Percentiles rank a stretch among this genome's conserved stretches.
Conservation (phyloP, 2,329 filamentous ascomycete species). For the Pseudopithomyces chartarum region DNA sequence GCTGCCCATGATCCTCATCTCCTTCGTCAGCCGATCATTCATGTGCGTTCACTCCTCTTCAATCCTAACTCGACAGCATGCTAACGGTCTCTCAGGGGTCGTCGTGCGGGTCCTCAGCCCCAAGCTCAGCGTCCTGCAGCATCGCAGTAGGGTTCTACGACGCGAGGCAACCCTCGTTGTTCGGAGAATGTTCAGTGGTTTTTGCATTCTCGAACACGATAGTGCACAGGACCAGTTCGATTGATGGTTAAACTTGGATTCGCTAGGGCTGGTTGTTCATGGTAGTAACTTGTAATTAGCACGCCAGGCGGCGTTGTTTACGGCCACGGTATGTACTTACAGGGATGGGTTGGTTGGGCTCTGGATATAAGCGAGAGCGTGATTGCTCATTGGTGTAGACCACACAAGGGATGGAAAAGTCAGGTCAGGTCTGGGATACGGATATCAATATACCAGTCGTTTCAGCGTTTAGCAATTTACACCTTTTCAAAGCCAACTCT, state of each 20-base stretch:
- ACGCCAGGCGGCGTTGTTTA: conserved; percentile 6
- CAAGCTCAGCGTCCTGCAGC: conserved; percentile 13
- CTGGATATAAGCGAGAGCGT: background rate
- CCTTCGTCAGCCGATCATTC: conserved; percentile 72
- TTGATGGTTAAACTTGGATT: conserved; percentile 12
- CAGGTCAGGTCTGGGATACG: background rate
- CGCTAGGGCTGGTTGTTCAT: conserved; percentile 8
- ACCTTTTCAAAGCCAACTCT: no score
- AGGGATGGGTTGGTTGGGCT: background rate
- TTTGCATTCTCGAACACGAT: background rate
- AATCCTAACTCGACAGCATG: background rate
- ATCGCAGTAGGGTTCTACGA: conserved; percentile 13
- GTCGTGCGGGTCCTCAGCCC: conserved; percentile 23
- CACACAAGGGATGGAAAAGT: background rate
- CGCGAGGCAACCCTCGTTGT: background rate
- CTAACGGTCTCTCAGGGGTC: conserved; percentile 30
- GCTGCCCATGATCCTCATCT: conserved; percentile 77
- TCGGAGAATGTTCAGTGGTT: background rate
- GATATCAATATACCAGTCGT: conserved; percentile 3
- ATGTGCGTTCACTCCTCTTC: conserved; percentile 63
- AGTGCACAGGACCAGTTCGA: background rate
- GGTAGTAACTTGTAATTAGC: conserved; percentile 21
- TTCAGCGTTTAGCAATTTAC: background rate
- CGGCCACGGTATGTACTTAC: conserved; percentile 2
- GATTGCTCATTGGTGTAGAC: no score